Evolutionary conservation across 495 filamentous ascomycete genomes (phyloP), one percentile per base, ranked within the genome.

Genomic region (Penicillium arizonense): DNA sequence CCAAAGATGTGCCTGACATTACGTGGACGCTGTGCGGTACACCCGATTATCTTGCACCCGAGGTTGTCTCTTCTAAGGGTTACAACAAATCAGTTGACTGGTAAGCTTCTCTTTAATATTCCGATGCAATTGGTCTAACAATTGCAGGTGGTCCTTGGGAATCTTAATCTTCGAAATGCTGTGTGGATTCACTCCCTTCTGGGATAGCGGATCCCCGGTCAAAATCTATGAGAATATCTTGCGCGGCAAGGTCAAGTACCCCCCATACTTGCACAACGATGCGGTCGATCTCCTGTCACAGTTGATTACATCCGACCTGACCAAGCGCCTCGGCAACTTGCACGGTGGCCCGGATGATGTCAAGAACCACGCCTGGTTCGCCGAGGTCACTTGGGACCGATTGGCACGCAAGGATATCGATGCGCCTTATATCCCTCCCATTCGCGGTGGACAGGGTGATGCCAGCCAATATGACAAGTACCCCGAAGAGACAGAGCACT

Each of bases 91-190:
- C 92, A 5, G 94, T 98, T 7, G 94, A 98, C 67, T 98, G 94
- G 94, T 97, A 77, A 75, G 89, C 68, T 34, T 50, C 4, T 33
- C 21, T 24, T 33, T 18, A 8, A 14, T 39, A 23, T 20, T 47
- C 12, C 11, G 4, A 30, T 9, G 34, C 23, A 14, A 40, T 32
- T 26, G 24, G 16, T 26, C 55, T 62, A 40, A 58, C 40, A 14
- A 3, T 38, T 21, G 38, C 44, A 97, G 93, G 93, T 98, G 94
- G 94, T 97, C 93, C 37, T 76, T 98, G 39, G 94, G 94, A 36
- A 97, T 98, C 71, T 77, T 98, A 46, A 97, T 98, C 64, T 98
- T 97, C 64, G 94, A 98, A 76, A 98, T 98, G 94, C 86, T 98
- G 16, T 97, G 93, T 67, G 94, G 94, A 12, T 97, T 96, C 69